A percentile compares a stretch with the other conserved stretches of the same genome.
Evolutionary conservation across 176 grass and related monocot genomes (phyloP).

Genomic region (Bothriochloa decipiens): DNA sequence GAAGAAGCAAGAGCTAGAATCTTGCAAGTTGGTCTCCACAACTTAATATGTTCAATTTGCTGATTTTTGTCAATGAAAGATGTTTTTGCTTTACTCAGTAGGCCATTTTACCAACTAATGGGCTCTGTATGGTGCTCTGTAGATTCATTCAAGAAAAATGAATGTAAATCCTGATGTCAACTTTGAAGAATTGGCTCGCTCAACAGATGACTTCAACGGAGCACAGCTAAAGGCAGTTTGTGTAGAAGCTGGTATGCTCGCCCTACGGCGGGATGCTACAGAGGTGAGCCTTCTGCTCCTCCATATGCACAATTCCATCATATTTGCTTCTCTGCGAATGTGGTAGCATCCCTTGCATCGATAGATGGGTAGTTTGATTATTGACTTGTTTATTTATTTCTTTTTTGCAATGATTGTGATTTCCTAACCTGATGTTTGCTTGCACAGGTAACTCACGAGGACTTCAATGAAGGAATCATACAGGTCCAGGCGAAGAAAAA

Average conservation of each 20-base stretch:
- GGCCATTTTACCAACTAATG: constrained; percentile 9
- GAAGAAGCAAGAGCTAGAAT: constrained; percentile 93
- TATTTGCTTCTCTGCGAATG: background rate
- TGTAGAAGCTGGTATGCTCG: constrained; percentile 96
- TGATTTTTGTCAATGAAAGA: background rate
- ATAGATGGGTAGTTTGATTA: background rate
- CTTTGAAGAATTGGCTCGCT: constrained; percentile 93
- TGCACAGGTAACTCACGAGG: constrained; percentile 76
- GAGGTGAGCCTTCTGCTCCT: constrained; percentile 50
- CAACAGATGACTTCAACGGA: constrained; percentile 89
- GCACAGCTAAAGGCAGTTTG: constrained; percentile 94
- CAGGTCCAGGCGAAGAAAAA: constrained; percentile 97
- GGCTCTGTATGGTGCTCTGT: constrained; percentile 23
- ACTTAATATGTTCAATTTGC: background rate
- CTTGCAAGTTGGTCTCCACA: constrained; percentile 68
- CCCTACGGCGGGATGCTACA: constrained; percentile 80
- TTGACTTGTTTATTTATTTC: background rate
- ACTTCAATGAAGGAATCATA: constrained; percentile 91
- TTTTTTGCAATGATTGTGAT: background rate
- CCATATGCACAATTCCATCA: background rate
- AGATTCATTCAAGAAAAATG: constrained; percentile 98
- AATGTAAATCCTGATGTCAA: constrained; percentile 94
- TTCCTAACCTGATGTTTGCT: background rate
- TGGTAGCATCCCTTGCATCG: background rate
- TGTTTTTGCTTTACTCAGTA: background rate